Evolutionary conservation across 1,284 basidiomycete genomes (phyloP).

Genomic region (Exobasidium cylindrosporum): DNA sequence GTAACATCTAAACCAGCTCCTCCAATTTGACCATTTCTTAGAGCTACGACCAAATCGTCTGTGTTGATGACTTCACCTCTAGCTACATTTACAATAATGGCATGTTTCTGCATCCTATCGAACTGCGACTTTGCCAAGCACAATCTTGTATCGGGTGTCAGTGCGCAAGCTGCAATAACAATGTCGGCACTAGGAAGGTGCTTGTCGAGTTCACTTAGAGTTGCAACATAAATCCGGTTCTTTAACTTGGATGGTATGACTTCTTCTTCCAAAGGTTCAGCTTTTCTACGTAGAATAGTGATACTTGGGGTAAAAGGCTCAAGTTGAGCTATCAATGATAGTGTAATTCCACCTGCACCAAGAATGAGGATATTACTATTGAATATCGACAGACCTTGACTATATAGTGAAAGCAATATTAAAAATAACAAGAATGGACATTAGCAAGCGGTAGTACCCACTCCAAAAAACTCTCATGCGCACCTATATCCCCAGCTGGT

Average conservation of each 20-base stretch:
- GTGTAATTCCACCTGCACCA: slow-evolving; percentile 30
- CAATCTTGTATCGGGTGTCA: slow-evolving; percentile 21
- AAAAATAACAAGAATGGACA: no score
- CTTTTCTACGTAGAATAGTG: slow-evolving; percentile 12
- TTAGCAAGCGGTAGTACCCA: no score
- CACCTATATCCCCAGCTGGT: slow-evolving; percentile 17
- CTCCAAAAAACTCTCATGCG: neutral
- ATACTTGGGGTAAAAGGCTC: slow-evolving; percentile 23
- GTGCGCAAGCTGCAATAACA: slow-evolving; percentile 28
- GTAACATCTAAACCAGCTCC: slow-evolving; percentile 91
- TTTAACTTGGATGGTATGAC: slow-evolving; percentile 5
- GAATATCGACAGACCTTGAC: slow-evolving; percentile 12
- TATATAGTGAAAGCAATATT: neutral
- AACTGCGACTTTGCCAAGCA: slow-evolving; percentile 19
- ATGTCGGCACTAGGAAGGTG: slow-evolving; percentile 17
- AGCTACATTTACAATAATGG: slow-evolving; percentile 30
- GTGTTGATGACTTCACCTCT: slow-evolving; percentile 69
- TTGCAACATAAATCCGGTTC: slow-evolving; percentile 8
- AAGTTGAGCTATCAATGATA: slow-evolving; percentile 12
- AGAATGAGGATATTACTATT: slow-evolving; percentile 23
- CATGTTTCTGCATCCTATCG: slow-evolving; percentile 1
- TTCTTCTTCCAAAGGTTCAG: slow-evolving; percentile 10
- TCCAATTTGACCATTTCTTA: slow-evolving; percentile 74
- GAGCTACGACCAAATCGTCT: slow-evolving; percentile 73
- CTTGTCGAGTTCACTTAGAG: slow-evolving; percentile 10